Base-by-base conservation (phyloP, 179 eudicot species). In the Corrigiola litoralis region DNA sequence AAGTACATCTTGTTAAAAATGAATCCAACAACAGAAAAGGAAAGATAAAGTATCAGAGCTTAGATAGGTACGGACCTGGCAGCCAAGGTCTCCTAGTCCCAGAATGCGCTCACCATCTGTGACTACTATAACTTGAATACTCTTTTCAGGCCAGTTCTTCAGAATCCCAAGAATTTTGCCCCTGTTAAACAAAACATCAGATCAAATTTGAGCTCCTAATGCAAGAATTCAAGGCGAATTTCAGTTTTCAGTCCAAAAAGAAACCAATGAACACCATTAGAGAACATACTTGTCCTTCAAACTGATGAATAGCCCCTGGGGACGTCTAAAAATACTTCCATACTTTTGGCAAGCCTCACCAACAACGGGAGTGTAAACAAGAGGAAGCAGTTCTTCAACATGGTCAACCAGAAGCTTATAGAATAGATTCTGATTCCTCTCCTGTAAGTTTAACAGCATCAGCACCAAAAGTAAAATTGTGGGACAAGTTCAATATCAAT, bases 271-370 rank as follows among this genome's bases (percentile, higher is more conserved):
- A 36, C 37, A 16, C 60, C 32, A 52, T 18, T 63, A n/a, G 63
- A 46, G 62, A 33, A 20, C 73, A 65, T 77, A 85, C 90, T 83
- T 85, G 25, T 85, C 87, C 75, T 82, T 82, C 72, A 85, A 71
- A 63, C 90, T 85, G 68, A 85, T 80, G 73, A 78, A 85, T 34
- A 82, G 82, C 25, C 90, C 90, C 67, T 85, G 90, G 33, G 90
- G 87, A 57, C 84, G 87, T 72, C 80, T 83, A 54, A 83, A 81
- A 36, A 85, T 89, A 74, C 88, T 79, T 49, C 98, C 96, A 29
- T 86, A 92, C 62, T 92, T 92, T 75, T 92, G 98, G 78, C 98
- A 92, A 14, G 96, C 98, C 77, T 92, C 92, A 18, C 98, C 98
- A 37, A 80, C 84, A 63, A 75, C 72, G 11, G 84, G 84, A 14